phyloP scores from a whole-genome alignment of 305 asterid genomes.

The Fraxinus ornus region DNA sequence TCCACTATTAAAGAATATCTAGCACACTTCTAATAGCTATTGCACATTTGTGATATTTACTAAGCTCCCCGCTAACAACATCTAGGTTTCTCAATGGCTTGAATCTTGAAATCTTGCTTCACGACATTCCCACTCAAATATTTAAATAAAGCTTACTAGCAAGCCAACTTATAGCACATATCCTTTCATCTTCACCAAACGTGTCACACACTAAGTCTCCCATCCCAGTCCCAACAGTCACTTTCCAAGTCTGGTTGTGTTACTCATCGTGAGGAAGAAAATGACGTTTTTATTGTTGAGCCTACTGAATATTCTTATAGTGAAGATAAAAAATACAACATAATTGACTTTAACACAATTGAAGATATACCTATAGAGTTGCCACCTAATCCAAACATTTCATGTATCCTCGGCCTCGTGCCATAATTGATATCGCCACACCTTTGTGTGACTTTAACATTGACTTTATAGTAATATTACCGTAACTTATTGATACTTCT shows the following conservation, averaged over 20 bases:
- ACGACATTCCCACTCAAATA: neutral
- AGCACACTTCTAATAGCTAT: neutral
- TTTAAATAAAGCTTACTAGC: neutral
- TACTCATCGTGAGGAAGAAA: neutral
- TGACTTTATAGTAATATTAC: no score
- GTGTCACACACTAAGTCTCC: neutral
- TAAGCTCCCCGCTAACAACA: neutral
- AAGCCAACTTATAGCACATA: neutral
- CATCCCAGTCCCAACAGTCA: neutral
- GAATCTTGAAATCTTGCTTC: neutral
- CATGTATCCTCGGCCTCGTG: no score
- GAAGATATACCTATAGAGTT: no score
- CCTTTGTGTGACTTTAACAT: no score
- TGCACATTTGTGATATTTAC: neutral
- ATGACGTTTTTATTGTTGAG: neutral
- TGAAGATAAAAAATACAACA: no score
- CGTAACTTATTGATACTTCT: no score
- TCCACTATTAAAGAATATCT: neutral
- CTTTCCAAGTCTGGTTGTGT: neutral
- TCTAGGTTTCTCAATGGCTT: neutral
- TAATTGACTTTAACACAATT: no score
- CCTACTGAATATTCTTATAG: neutral
- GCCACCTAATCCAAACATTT: no score
- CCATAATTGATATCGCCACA: no score
- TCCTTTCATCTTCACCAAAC: neutral